These are phyloP conservation scores for Fusarium scirpi DNA, from an alignment of 2,329 filamentous ascomycete species.

Conservation along the genomic window DNA sequence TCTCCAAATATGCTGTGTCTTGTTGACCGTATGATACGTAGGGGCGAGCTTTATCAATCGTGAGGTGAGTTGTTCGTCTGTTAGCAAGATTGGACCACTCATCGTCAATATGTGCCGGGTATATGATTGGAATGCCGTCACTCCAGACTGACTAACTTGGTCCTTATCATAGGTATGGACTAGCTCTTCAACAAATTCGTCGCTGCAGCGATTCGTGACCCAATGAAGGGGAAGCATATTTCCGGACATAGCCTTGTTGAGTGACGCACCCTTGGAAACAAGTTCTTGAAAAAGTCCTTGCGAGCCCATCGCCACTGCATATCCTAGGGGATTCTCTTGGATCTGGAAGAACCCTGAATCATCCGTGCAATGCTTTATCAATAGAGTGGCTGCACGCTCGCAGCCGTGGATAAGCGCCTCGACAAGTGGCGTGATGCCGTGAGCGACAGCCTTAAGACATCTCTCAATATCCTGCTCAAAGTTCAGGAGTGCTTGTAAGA, in stretches of 20 bases:
- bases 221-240: neutral
- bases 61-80: neutral
- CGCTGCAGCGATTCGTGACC: neutral
- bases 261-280: neutral
- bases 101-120: accelerated
- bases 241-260: too few species aligned
- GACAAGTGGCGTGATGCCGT: neutral
- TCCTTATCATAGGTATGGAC: neutral
- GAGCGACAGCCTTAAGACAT: neutral
- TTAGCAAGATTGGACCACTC: neutral
- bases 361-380: neutral
- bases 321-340: neutral
- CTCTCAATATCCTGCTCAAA: neutral
- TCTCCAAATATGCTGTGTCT: neutral
- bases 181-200: neutral
- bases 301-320: neutral
- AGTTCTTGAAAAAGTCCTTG: neutral
- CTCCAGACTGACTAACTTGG: neutral
- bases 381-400: neutral
- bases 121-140: neutral
- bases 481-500: neutral
- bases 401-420: neutral
- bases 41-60: neutral
- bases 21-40: neutral
- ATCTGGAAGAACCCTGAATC: neutral